These are phyloP conservation scores for Panellus pusillus DNA, from an alignment of 768 basidiomycete genomes.

Conservation along the genomic window DNA sequence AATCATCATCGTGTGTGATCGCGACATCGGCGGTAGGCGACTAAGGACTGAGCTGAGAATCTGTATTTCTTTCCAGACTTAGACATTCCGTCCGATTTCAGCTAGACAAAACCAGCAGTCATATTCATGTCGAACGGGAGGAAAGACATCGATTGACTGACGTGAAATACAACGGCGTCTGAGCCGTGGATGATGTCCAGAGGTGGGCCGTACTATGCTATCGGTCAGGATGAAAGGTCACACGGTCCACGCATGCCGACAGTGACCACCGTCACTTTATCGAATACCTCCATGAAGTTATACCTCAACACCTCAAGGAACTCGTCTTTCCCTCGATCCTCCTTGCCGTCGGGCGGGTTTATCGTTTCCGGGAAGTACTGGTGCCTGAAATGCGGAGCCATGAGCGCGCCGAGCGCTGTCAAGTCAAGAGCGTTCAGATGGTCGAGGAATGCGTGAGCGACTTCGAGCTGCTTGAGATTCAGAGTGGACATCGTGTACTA, in stretches of 20 bases:
- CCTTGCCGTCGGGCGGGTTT: constrained; percentile 10
- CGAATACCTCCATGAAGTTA: not conserved
- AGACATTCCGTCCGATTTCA: constrained; percentile 12
- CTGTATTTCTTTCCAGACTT: constrained; percentile 16
- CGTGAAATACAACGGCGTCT: constrained; percentile 12
- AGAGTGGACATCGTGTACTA: constrained; percentile 3
- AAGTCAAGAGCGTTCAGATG: constrained; percentile 11
- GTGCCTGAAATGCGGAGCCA: constrained; percentile 7
- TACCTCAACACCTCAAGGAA: constrained; percentile 2
- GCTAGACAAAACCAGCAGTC: not conserved
- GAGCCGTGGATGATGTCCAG: constrained; percentile 11
- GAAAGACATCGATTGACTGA: not conserved
- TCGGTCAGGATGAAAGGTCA: too few relatives aligned
- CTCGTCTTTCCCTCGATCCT: constrained; percentile 5
- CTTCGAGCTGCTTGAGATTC: constrained; percentile 9
- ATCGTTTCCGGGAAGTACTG: constrained; percentile 8
- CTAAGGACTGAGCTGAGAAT: too few relatives aligned
- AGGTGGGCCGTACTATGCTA: not conserved
- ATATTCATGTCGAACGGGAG: not conserved
- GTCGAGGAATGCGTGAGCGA: constrained; percentile 8
- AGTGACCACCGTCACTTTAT: not conserved
- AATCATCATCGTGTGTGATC: too few relatives aligned
- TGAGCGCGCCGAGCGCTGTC: constrained; percentile 1
- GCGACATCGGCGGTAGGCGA: too few relatives aligned
- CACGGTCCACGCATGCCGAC: too few relatives aligned